Conservation (phyloP, 2,329 filamentous ascomycete species). For the Claviceps citrina region DNA sequence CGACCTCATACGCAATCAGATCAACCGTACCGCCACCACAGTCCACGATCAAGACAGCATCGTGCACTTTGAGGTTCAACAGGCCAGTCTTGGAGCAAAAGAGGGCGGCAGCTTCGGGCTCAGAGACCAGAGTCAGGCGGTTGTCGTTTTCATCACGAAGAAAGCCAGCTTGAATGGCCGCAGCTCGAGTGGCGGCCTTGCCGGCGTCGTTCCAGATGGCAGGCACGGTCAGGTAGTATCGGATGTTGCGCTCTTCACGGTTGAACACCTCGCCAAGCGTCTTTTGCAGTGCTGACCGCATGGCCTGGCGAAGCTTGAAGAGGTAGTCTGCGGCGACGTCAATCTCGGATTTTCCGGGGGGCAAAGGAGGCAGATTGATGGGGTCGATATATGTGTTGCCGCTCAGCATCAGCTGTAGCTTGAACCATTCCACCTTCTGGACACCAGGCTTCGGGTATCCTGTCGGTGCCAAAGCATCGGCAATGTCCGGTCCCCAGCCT, state of each 20-base stretch:
- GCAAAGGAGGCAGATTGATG: conserved; percentile 93
- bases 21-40: conserved; percentile 97
- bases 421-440: conserved; percentile 99
- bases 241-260: conserved; percentile 92
- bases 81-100: conserved; percentile 97
- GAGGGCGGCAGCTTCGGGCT: conserved; percentile 90
- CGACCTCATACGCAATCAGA: conserved; percentile 96
- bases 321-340: conserved; percentile 98
- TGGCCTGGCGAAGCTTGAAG: conserved; percentile 92
- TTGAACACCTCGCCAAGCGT: conserved; percentile 95
- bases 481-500: conserved; percentile 98
- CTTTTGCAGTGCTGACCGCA: conserved; percentile 91
- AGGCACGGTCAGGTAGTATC: conserved; percentile 95
- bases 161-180: conserved; percentile 93
- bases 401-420: conserved; percentile 94
- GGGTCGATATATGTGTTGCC: conserved; percentile 99
- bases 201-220: conserved; percentile 99
- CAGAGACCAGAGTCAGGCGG: conserved; percentile 81
- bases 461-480: conserved; percentile 87
- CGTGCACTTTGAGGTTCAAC: conserved; percentile 92
- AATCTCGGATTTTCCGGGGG: conserved; percentile 95
- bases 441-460: conserved; percentile 96
- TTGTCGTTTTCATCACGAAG: conserved; percentile 96
- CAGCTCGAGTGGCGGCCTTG: conserved; percentile 88
- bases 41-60: conserved; percentile 95